Base-by-base conservation (phyloP, 805 yeast species). In the Candida manassasensis region DNA sequence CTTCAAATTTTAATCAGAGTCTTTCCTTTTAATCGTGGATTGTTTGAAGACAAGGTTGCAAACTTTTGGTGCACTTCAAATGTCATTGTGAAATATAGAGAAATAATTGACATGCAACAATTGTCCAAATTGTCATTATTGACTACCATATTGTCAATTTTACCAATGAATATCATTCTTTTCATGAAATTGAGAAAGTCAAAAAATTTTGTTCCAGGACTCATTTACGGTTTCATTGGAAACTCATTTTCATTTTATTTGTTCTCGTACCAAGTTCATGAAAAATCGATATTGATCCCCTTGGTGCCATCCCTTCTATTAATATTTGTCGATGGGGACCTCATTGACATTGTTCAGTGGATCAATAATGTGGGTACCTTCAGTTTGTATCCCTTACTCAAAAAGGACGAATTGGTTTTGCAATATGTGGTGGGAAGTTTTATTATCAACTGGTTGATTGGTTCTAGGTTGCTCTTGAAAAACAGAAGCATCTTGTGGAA, bases 61-160 rank as follows among this genome's bases (percentile, higher is more conserved):
- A 93, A 89, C 53, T 83, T 93, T 50, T 93, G 99, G 99, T 89
- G 97, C 58, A 81, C 95, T n/a, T 67, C 88, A 1, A 93, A 93
- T 55, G 67, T 83, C 1, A 43, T 87, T 8, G 56, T 89, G 53
- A 90, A 90, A 55, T 81, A 86, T 51, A 78, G 75, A 44, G 48
- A 59, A 4, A 33, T 69, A 0, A 81, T 84, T 49, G 54, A 76
- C 2, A 67, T 69, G 12, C 60, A 65, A 10, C 75, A 83, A 47
- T 66, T 93, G 29, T 84, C 85, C 41, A 50, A 65, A 19, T 43
- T 75, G 4, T 77, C 93, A 1, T 54, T 83, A 24, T 30, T 66
- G 0, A 53, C 76, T 1, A 84, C 93, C 0, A 43, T 77, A 2
- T 29, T 50, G 2, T 52, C 67, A 2, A 51, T 61, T 28, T 32